Percentiles rank a stretch among this genome's conserved stretches.
Evolutionary conservation across 1,139 yeast genomes (phyloP).

Genomic region (Suhomyces bolitotheri): DNA sequence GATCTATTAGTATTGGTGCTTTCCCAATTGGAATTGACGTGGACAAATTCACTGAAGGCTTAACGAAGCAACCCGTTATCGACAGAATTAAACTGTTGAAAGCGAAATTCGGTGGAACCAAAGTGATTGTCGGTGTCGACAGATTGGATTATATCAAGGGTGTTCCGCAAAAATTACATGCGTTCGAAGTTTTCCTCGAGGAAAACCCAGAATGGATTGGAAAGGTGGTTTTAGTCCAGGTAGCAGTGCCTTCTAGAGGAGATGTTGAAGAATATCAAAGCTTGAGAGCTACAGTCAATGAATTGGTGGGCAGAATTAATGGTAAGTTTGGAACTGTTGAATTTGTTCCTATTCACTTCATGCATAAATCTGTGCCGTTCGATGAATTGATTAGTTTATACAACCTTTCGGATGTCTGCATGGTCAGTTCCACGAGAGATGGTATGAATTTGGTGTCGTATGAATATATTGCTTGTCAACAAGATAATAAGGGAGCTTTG

Average conservation of each 20-base stretch:
- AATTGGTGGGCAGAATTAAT: slow-evolving; percentile 92
- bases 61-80: slow-evolving; percentile 62
- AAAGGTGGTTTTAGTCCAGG: slow-evolving; percentile 91
- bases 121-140: slow-evolving; percentile 94
- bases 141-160: slow-evolving; percentile 95
- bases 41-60: slow-evolving; percentile 82
- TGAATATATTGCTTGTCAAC: slow-evolving; percentile 96
- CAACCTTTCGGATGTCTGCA: slow-evolving; percentile 82
- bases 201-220: slow-evolving; percentile 99
- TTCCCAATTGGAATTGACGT: slow-evolving; percentile 98
- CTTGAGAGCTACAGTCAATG: slow-evolving; percentile 90
- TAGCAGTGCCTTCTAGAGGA: slow-evolving; percentile 97
- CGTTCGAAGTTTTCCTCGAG: slow-evolving; percentile 85
- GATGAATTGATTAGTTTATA: slow-evolving; percentile 89
- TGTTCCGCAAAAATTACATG: slow-evolving; percentile 94
- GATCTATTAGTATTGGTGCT: slow-evolving; percentile 86
- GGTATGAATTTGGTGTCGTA: slow-evolving; percentile 97
- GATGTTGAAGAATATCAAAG: slow-evolving; percentile 98
- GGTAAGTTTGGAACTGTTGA: slow-evolving; percentile 97
- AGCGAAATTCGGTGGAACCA: slow-evolving; percentile 64
- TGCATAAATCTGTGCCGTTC: slow-evolving; percentile 90
- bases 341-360: slow-evolving; percentile 94
- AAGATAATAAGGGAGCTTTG: slow-evolving; percentile 79
- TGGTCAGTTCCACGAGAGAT: slow-evolving; percentile 92
- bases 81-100: slow-evolving; percentile 65